Evolutionary conservation across 768 basidiomycete genomes (phyloP), one percentile per base, ranked within the genome.

Genomic region (Botryobasidium botryosum): DNA sequence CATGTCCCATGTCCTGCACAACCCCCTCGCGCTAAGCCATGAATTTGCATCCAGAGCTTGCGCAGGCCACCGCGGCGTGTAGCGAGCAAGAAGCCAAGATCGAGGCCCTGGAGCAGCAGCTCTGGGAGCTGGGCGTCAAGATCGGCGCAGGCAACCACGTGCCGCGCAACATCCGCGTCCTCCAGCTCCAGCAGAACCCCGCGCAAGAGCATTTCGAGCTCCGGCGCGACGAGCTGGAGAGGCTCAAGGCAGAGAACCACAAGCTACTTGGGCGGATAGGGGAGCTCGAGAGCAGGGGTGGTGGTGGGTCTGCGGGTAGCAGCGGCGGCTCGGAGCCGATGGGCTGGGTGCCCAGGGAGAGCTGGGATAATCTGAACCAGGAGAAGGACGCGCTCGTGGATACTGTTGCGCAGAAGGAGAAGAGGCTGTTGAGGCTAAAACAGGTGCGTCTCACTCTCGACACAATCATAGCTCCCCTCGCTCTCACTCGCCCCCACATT

Each of bases 131-230:
- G 2, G 62, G 70, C 3, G 83, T 83, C 1, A 76, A 81, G 57
- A 76, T 85, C 23, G 83, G 75, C 0, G 73, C 70, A 0, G 86
- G 84, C 3, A 63, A 76, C 33, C 79, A 84, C 51, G 67, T 84
- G 0, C 82, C 85, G 0, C 79, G 79, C 0, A 72, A 72, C 31
- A 66, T 71, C 17, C 75, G 79, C 4, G 69, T 86, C 1, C 59
- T 86, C n/a, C 68, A 72, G 40, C 60, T 91, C 51, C 61, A 60
- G 6, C 75, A 80, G 36, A 91, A 90, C 53, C 91, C 91, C 0
- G 84, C 82, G n/a, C 69, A 77, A 51, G 67, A 77, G 51, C 85
- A 86, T 74, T 72, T 72, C 12, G 82, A 84, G 36, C 62, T 85
- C 24, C 69, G 88, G 39, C 70, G 77, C 50, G 77, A 70, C 18